Evolutionary conservation across 495 filamentous ascomycete species (phyloP).

Genomic region (Daldinia concentrica): DNA sequence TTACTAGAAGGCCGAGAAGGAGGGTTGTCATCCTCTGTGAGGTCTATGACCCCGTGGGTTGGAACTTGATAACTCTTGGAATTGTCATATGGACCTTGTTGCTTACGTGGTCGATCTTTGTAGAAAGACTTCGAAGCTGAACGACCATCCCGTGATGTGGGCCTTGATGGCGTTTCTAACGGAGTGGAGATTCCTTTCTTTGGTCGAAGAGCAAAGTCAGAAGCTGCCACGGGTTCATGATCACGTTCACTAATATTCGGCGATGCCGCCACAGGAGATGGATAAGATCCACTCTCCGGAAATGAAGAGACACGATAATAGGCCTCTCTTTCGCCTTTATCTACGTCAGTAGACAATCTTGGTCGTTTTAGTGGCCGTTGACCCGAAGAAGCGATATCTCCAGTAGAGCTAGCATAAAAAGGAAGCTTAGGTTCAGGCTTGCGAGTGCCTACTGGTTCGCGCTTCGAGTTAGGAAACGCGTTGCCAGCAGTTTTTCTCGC

Average conservation of each 20-base stretch:
- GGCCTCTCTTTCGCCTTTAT: not conserved
- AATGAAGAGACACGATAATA: slow-evolving; percentile 10
- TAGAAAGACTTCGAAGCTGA: slow-evolving; percentile 8
- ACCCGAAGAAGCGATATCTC: slow-evolving; percentile 10
- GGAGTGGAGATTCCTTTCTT: slow-evolving; percentile 28
- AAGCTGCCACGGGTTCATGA: slow-evolving; percentile 27
- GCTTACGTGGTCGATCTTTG: slow-evolving; percentile 11
- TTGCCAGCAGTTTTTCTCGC: slow-evolving; percentile 39
- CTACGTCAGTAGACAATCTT: slow-evolving; percentile 14
- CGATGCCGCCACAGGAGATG: slow-evolving; percentile 10
- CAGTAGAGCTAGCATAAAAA: not conserved
- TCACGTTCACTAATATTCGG: slow-evolving; percentile 13
- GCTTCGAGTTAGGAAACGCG: slow-evolving; percentile 12
- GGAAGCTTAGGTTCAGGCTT: not conserved
- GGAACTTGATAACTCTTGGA: not conserved
- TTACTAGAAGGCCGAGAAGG: not conserved
- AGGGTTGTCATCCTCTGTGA: slow-evolving; percentile 38
- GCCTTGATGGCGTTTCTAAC: slow-evolving; percentile 16
- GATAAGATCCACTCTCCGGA: slow-evolving; percentile 16
- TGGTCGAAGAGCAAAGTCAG: slow-evolving; percentile 45
- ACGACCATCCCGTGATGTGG: slow-evolving; percentile 11
- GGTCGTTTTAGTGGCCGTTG: slow-evolving; percentile 31
- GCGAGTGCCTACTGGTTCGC: not conserved
- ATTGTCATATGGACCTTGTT: slow-evolving; percentile 1
- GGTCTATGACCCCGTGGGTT: slow-evolving; percentile 28